phyloP scores from a whole-genome alignment of 1,139 yeast species.

The Suhomyces choctaworum region DNA sequence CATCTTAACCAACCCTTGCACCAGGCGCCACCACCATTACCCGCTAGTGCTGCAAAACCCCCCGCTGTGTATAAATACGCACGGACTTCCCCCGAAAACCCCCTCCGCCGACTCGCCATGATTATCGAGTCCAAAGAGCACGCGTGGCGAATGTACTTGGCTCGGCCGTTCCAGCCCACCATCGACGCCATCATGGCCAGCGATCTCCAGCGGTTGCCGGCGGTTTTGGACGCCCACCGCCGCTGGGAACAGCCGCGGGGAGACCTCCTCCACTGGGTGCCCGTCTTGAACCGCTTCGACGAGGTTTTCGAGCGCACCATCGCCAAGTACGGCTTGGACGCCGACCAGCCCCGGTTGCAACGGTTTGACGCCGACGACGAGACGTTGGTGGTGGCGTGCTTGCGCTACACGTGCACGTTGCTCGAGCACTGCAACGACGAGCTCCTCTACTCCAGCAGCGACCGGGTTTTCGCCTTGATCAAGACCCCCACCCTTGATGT shows the following conservation, averaged over 20 bases:
- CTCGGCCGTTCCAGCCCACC: slow-evolving; percentile 36
- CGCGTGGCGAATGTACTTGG: slow-evolving; percentile 34
- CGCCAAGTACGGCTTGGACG: slow-evolving; percentile 53
- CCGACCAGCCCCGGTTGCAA: slow-evolving; percentile 47
- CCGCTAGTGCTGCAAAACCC: no score
- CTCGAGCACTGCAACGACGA: slow-evolving; percentile 72
- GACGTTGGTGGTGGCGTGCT: slow-evolving; percentile 48
- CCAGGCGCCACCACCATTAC: background rate
- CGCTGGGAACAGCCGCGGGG: slow-evolving; percentile 70
- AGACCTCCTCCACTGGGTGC: slow-evolving; percentile 75
- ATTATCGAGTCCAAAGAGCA: slow-evolving; percentile 36
- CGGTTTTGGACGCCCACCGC: slow-evolving; percentile 28
- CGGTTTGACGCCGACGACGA: slow-evolving; percentile 50
- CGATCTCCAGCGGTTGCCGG: slow-evolving; percentile 34
- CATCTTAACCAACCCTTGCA: slow-evolving; percentile 1
- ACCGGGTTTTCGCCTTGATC: slow-evolving; percentile 60
- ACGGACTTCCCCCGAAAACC: background rate
- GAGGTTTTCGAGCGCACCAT: slow-evolving; percentile 57
- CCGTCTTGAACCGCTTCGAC: slow-evolving; percentile 75
- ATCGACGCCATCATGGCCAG: slow-evolving; percentile 37
- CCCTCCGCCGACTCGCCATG: slow-evolving; percentile 20
- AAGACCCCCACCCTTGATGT: slow-evolving; percentile 62
- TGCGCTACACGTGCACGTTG: slow-evolving; percentile 62
- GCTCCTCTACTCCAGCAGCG: slow-evolving; percentile 65
- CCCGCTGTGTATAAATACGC: no score